phyloP scores from a whole-genome alignment of 208 protist genomes.

The Trypanosoma boissoni region DNA sequence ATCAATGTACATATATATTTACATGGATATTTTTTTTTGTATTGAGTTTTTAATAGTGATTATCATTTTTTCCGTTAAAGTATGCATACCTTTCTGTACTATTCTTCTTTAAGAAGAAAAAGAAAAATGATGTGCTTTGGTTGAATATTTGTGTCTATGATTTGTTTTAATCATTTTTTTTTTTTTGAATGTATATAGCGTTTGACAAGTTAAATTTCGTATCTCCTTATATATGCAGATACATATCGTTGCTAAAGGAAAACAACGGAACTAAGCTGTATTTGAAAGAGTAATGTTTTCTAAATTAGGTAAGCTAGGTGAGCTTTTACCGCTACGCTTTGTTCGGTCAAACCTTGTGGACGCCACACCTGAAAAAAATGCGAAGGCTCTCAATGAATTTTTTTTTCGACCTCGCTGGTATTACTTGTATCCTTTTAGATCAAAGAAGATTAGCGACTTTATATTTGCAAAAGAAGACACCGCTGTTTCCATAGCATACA shows the following conservation, averaged over 20 bases:
- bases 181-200: too few relatives aligned
- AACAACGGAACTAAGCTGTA: too few relatives aligned
- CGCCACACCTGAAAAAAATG: not conserved
- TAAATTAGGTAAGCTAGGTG: too few relatives aligned
- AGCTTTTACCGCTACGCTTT: too few relatives aligned
- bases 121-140: too few relatives aligned
- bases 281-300: too few relatives aligned
- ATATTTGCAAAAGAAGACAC: conserved; percentile 26
- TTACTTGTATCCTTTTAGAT: conserved; percentile 64
- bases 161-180: too few relatives aligned
- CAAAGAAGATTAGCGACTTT: conserved; percentile 50
- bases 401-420: conserved; percentile 46
- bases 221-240: too few relatives aligned
- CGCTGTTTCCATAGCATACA: conserved; percentile 58
- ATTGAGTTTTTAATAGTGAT: not conserved
- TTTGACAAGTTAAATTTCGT: too few relatives aligned
- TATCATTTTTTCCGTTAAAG: not conserved
- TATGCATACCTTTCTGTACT: not conserved
- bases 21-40: conserved; percentile 6
- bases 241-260: too few relatives aligned
- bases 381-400: conserved; percentile 9
- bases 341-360: too few relatives aligned
- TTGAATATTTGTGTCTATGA: too few relatives aligned
- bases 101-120: not conserved
- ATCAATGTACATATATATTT: conserved; percentile 2